Percentiles rank a stretch among this genome's conserved stretches.
Conservation (phyloP, 345 rosid species). For the Boechera divaricarpa region DNA sequence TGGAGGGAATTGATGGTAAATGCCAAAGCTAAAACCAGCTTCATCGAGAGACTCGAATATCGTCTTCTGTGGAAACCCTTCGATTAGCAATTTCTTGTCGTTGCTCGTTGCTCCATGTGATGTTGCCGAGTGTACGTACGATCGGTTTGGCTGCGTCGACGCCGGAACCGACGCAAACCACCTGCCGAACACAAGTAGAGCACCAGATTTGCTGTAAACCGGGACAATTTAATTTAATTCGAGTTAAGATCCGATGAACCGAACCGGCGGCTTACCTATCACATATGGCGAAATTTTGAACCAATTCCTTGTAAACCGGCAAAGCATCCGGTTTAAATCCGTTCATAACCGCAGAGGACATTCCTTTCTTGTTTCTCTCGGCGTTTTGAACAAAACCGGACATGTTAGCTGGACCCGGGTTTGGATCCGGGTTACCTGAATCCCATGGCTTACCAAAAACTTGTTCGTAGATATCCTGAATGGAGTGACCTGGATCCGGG, state of each 20-base stretch:
- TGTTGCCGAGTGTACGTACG: conserved; percentile 65
- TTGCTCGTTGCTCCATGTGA: conserved; percentile 67
- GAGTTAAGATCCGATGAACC: background rate
- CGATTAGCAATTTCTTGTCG: conserved; percentile 45
- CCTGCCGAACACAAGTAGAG: conserved; percentile 15
- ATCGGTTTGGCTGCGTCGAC: conserved; percentile 66
- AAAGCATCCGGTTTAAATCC: conserved; percentile 68
- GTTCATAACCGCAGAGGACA: conserved; percentile 73
- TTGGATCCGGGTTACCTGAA: conserved; percentile 46
- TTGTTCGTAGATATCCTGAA: conserved; percentile 90
- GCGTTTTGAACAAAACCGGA: conserved; percentile 74
- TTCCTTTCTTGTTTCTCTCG: conserved; percentile 49
- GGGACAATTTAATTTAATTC: conserved; percentile 34
- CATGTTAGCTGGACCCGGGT: conserved; percentile 54
- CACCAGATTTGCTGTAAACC: conserved; percentile 41
- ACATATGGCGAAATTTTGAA: conserved; percentile 63
- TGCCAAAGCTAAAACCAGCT: conserved; percentile 59
- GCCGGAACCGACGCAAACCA: conserved; percentile 73
- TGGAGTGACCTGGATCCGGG: conserved; percentile 86
- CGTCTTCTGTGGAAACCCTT: conserved; percentile 71
- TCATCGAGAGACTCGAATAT: conserved; percentile 69
- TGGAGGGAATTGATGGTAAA: conserved; percentile 59
- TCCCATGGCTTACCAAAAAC: conserved; percentile 81
- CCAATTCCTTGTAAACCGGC: conserved; percentile 66
- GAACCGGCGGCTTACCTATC: conserved; percentile 42